These are phyloP conservation scores for Colletotrichum viniferum DNA, from an alignment of 2,329 filamentous ascomycete species.

Conservation along the genomic window DNA sequence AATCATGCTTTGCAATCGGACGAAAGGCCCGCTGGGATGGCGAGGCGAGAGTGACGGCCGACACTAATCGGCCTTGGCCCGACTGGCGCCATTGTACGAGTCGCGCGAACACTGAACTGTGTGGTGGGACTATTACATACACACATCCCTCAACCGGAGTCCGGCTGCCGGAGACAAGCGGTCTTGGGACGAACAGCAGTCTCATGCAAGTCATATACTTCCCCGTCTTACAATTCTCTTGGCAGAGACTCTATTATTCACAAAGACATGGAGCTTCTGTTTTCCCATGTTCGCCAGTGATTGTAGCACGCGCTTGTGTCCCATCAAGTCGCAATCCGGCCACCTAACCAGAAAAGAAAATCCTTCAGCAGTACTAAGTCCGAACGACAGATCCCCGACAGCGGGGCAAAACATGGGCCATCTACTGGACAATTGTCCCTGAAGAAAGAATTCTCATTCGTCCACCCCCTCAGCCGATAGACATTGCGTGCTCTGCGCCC, in stretches of 20 bases:
- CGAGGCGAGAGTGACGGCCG: neutral
- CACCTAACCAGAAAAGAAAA: neutral
- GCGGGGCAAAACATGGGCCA: slow-evolving; percentile 6
- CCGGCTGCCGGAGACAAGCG: neutral
- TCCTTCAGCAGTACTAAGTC: neutral
- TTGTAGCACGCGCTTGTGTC: neutral
- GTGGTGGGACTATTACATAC: neutral
- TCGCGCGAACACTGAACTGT: neutral
- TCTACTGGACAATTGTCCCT: neutral
- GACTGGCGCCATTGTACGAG: neutral
- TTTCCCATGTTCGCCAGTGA: neutral
- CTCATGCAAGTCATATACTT: slow-evolving; percentile 1
- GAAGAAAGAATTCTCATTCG: slow-evolving; percentile 10
- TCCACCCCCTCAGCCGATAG: neutral
- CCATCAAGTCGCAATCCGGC: neutral
- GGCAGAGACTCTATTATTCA: neutral
- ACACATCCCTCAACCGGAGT: neutral
- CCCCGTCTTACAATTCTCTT: neutral
- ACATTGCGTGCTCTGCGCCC: slow-evolving; percentile 12
- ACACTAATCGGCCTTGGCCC: slow-evolving; percentile 12
- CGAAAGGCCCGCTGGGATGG: neutral
- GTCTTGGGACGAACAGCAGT: slow-evolving; percentile 1
- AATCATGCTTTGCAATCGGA: neutral
- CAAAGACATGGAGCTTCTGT: neutral
- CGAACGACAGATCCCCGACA: slow-evolving; percentile 1